These are phyloP conservation scores for Primulina huaijiensis DNA, from an alignment of 257 asterid genomes.

Conservation along the genomic window DNA sequence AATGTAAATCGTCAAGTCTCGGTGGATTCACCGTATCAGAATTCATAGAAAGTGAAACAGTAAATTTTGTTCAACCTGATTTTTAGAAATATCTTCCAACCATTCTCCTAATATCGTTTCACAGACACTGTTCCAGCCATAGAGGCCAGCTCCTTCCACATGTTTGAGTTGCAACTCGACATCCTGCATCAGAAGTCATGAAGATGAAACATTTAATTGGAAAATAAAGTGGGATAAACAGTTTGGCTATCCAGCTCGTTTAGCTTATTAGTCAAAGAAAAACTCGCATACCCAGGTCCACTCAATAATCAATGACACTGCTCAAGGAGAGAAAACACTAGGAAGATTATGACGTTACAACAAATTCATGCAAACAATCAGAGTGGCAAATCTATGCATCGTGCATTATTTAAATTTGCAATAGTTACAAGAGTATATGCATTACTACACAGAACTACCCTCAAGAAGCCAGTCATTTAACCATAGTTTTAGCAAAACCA, in stretches of 20 bases:
- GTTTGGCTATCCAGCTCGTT: slow-evolving; percentile 14
- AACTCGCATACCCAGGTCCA: neutral
- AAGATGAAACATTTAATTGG: slow-evolving; percentile 22
- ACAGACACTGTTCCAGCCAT: slow-evolving; percentile 80
- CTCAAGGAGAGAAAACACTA: slow-evolving; percentile 1
- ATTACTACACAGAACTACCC: neutral
- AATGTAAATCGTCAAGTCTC: slow-evolving; percentile 22
- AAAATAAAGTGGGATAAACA: neutral
- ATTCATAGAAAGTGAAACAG: slow-evolving; percentile 22
- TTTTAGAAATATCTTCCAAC: slow-evolving; percentile 95
- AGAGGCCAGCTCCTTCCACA: slow-evolving; percentile 82
- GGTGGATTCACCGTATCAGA: slow-evolving; percentile 25
- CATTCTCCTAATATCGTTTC: slow-evolving; percentile 89
- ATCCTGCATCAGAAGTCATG: slow-evolving; percentile 55
- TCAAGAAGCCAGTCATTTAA: neutral
- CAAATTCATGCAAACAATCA: slow-evolving; percentile 12
- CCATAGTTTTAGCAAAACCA: neutral
- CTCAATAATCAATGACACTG: slow-evolving; percentile 2
- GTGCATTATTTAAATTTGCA: slow-evolving; percentile 16
- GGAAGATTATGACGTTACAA: slow-evolving; percentile 11
- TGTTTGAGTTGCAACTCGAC: slow-evolving; percentile 87
- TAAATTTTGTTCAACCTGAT: slow-evolving; percentile 59
- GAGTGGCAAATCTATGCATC: slow-evolving; percentile 19
- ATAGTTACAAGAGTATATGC: neutral
- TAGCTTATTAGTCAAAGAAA: slow-evolving; percentile 2